Evolutionary conservation across 2,329 filamentous ascomycete species (phyloP).

Genomic region (Microascus cirrosus): DNA sequence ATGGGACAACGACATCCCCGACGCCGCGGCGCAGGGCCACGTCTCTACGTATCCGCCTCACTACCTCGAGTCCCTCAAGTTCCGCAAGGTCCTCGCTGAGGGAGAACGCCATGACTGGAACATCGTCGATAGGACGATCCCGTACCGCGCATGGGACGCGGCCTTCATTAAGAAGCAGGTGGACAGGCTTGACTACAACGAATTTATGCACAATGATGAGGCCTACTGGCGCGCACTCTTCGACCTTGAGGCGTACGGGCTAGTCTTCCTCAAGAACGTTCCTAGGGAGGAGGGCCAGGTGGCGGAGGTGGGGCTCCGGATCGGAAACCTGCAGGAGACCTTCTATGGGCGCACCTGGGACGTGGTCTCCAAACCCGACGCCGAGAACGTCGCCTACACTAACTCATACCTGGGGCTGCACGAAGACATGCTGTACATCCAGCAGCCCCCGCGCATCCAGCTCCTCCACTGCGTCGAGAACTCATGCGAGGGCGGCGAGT

Average conservation of each 20-base stretch:
- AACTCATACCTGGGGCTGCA: conserved; percentile 73
- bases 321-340: conserved; percentile 72
- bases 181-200: conserved; percentile 53
- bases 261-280: conserved; percentile 67
- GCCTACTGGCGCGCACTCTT: conserved; percentile 49
- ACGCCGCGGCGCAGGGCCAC: conserved; percentile 17
- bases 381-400: conserved; percentile 90
- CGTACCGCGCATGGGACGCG: conserved; percentile 29
- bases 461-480: conserved; percentile 84
- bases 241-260: conserved; percentile 53
- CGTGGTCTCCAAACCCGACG: conserved; percentile 68
- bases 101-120: conserved; percentile 5
- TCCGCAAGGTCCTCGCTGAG: not conserved
- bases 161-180: conserved; percentile 14
- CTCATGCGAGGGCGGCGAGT: conserved; percentile 68
- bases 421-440: conserved; percentile 86
- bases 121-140: conserved; percentile 11
- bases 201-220: conserved; percentile 53
- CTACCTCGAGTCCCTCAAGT: conserved; percentile 12
- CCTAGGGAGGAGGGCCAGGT: conserved; percentile 58
- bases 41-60: conserved; percentile 20
- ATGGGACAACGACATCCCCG: conserved; percentile 43
- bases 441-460: conserved; percentile 69
- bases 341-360: conserved; percentile 92
- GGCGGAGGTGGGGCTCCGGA: conserved; percentile 54